Percentiles rank a stretch among this genome's conserved stretches.
Evolutionary conservation across 768 basidiomycete species (phyloP).

Genomic region (Leccinum fibrillosum): DNA sequence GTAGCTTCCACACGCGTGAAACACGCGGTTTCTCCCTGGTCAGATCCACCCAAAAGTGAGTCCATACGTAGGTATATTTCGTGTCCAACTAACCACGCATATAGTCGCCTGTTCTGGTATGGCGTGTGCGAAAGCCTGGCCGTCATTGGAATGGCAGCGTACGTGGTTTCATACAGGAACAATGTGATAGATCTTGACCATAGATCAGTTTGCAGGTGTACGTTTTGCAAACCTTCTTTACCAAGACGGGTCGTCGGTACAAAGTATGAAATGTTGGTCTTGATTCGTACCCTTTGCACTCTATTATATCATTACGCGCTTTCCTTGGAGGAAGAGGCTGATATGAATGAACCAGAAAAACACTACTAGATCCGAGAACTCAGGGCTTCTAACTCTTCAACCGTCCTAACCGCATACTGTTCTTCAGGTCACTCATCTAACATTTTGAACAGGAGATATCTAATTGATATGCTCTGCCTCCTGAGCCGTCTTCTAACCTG

Average conservation of each 20-base stretch:
- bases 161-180: slow-evolving; percentile 32
- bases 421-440: no score
- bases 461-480: no score
- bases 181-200: slow-evolving; percentile 7
- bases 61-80: background rate
- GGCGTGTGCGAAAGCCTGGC: slow-evolving; percentile 76
- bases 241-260: slow-evolving; percentile 85
- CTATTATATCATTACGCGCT: background rate
- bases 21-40: slow-evolving; percentile 93
- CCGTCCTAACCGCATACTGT: no score
- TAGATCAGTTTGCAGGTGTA: slow-evolving; percentile 77
- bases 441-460: no score
- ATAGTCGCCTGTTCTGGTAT: slow-evolving; percentile 92
- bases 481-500: no score
- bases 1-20: slow-evolving; percentile 90
- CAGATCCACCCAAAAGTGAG: slow-evolving; percentile 82
- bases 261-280: slow-evolving; percentile 56
- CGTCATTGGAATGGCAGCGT: slow-evolving; percentile 87
- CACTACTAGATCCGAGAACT: background rate
- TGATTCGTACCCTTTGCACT: slow-evolving; percentile 8
- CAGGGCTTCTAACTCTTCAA: background rate
- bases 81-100: background rate
- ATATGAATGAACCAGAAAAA: background rate
- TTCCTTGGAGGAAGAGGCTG: background rate
- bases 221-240: slow-evolving; percentile 94